Evolutionary conservation across 139 green algal species (phyloP), one percentile per base, ranked within the genome.

Genomic region (Haematococcus lacustris): DNA sequence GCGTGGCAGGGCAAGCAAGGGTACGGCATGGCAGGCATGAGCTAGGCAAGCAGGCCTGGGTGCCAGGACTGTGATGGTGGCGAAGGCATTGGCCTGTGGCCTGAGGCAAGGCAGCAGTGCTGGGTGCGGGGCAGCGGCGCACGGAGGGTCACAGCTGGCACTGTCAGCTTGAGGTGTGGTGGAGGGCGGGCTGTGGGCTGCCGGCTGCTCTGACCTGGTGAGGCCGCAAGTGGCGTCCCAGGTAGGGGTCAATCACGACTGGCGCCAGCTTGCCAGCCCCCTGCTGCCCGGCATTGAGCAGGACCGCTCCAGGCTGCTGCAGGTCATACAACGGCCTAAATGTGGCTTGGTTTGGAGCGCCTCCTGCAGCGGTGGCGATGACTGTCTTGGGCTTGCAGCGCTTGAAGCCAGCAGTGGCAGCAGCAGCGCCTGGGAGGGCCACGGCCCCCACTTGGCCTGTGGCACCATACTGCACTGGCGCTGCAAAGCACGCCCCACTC

Each of bases 161-260:
- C 32, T 30, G 9, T 4, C 57, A 37, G 5, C 21, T 25, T 35
- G 21, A 9, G 17, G 5, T 5, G 5, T 30, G 57, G 23, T 33
- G 26, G 32, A 41, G 30, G 4, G 25, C 5, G 32, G 32, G 9
- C 32, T 35, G 7, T 33, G 37, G 2, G 57, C 57, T 37, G 17
- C 32, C 5, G 7, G 47, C 50, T 37, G 5, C 43, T 41, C 47
- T 40, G 33, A 66, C 53, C 73, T 89, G 84, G 65, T 93, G 88
- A 2, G 78, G 79, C 33, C 88, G 71, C 60, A 93, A 73, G 59
- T 88, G 78, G 34, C 83, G 71, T 17, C 17, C 68, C 0, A 93
- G 38, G 67, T 86, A 90, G 0, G 89, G 87, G 63, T 93, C 89
- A 0, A 92, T 64, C 38, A 93, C 83, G 32, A 95, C 86, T 2